These are phyloP conservation scores for Psilocybe sp. DNA, from an alignment of 768 basidiomycete genomes.

Conservation along the genomic window DNA sequence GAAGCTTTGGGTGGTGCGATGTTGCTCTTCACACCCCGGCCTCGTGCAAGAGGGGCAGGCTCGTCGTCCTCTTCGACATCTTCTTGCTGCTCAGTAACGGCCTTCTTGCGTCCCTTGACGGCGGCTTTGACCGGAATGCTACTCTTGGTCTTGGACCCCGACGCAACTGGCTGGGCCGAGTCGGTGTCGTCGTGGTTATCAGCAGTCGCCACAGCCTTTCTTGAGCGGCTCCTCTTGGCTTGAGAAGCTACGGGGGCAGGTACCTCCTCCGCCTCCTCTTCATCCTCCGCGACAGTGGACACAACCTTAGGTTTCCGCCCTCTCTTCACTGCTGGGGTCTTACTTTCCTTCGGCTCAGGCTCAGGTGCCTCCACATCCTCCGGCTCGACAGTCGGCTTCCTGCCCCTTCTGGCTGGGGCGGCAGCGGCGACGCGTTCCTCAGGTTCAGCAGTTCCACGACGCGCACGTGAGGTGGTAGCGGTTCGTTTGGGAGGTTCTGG, in stretches of 20 bases:
- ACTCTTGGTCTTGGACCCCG: conserved; percentile 1
- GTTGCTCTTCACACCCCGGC: conserved; percentile 1
- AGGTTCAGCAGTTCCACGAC: conserved; percentile 22
- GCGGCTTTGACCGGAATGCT: conserved; percentile 3
- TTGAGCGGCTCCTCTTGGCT: conserved; percentile 5
- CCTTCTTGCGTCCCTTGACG: conserved; percentile 1
- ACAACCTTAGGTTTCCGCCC: conserved; percentile 18
- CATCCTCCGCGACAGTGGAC: conserved; percentile 7
- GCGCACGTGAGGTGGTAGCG: conserved; percentile 16
- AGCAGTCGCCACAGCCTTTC: conserved; percentile 1
- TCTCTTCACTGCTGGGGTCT: conserved; percentile 20
- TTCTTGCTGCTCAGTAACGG: conserved; percentile 7
- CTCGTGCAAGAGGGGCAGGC: conserved; percentile 9
- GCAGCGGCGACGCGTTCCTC: conserved; percentile 8
- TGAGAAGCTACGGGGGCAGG: conserved; percentile 1
- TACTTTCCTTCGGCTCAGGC: conserved; percentile 14
- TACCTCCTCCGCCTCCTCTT: conserved; percentile 5
- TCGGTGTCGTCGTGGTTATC: neutral
- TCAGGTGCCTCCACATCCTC: conserved; percentile 5
- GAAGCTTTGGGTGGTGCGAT: neutral
- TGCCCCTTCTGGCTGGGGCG: conserved; percentile 14
- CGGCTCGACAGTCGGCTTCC: conserved; percentile 11
- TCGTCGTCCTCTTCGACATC: conserved; percentile 11
- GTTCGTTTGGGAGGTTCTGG: neutral
- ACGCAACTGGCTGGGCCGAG: neutral